Base-by-base conservation (phyloP, 177 flowering plant genomes). In the Tripterygium wilfordii region DNA sequence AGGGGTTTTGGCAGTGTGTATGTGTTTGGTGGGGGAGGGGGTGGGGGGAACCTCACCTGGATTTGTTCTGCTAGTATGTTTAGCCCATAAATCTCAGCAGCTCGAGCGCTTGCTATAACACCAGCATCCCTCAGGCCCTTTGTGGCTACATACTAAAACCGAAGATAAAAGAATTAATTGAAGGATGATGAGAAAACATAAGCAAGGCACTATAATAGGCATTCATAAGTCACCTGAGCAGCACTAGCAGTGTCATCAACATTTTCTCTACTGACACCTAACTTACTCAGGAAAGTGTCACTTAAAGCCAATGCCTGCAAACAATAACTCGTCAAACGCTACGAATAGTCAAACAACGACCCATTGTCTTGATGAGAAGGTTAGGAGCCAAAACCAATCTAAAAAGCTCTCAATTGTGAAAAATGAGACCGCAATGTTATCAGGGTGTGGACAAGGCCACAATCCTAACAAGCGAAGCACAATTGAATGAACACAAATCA, bases 71-170 rank as follows among this genome's bases (percentile, higher is more conserved):
- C 62, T 24, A 68, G 61, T 36, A 68, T 22, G n/a, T 68, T 52
- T 16, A 68, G 65, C 31, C 72, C 65, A 45, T 68, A 68, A 2
- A 68, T 46, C 15, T 63, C 59, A 24, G 72, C 72, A 15, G 68
- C 72, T 51, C 68, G 57, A 16, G 56, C 48, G 47, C 68, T 63
- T 42, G 75, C 71, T 49, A 70, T 28, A 17, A 44, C 66, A 18
- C 66, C 75, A 26, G 66, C 53, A 42, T 70, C 71, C 27, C 52
- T 29, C 25, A 63, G 36, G 15, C 40, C 38, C 22, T 60, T 57
- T 26, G 49, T 48, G 26, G 71, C 63, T 17, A 70, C 58, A 53
- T 55, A 42, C 71, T 66, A 20, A 39, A 18, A n/a, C 15, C 32
- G 17, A 32, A 48, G 12, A 37, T 23, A n/a, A 44, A 5, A 0